phyloP scores from a whole-genome alignment of 306 rosid species.

The Vigna reflexopilosa region DNA sequence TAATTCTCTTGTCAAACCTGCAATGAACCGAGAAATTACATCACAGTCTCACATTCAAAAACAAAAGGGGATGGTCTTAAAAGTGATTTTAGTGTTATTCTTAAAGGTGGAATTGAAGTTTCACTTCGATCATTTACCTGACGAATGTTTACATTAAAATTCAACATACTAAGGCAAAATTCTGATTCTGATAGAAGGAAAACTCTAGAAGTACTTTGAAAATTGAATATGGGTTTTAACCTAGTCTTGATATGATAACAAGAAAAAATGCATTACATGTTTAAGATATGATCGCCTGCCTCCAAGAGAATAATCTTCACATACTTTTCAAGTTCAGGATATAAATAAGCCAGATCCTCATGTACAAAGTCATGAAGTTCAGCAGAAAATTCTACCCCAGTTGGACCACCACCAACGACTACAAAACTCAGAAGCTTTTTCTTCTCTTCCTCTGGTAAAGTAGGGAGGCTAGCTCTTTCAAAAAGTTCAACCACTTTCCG shows the following conservation, averaged over 20 bases:
- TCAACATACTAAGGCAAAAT: not conserved
- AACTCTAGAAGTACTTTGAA: not conserved
- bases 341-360: constrained; percentile 69
- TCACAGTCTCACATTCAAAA: not conserved
- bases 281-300: constrained; percentile 90
- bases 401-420: constrained; percentile 97
- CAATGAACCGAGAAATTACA: constrained; percentile 20
- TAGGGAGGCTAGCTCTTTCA: constrained; percentile 82
- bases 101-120: not conserved
- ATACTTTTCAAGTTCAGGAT: constrained; percentile 65
- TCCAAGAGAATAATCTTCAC: constrained; percentile 82
- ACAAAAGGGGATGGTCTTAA: not conserved
- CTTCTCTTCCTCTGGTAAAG: constrained; percentile 77
- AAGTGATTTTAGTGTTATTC: not conserved
- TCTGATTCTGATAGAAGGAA: not conserved
- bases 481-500: constrained; percentile 78
- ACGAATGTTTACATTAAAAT: not conserved
- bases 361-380: constrained; percentile 86
- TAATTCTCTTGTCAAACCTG: constrained; percentile 96
- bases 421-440: constrained; percentile 89
- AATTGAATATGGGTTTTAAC: not conserved
- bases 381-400: constrained; percentile 98
- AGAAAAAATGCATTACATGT: constrained; percentile 59
- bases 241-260: not conserved
- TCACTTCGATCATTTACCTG: not conserved